These are phyloP conservation scores for Verticillium isaacii DNA, from an alignment of 2,329 filamentous ascomycete genomes.

Conservation along the genomic window DNA sequence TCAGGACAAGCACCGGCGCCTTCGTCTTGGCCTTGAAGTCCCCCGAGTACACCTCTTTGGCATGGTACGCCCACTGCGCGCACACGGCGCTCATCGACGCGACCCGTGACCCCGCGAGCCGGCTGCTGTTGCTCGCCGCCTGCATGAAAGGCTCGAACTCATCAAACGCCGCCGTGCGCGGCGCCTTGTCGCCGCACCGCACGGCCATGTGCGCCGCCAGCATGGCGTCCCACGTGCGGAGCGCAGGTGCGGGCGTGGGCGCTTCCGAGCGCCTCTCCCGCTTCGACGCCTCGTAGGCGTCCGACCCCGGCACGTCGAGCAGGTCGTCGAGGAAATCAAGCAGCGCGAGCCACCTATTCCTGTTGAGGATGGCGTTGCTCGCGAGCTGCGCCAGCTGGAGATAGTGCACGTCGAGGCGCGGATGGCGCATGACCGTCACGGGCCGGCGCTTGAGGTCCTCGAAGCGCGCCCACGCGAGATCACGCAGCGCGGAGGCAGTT, in stretches of 20 bases:
- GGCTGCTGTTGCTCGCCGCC: slow-evolving; percentile 18
- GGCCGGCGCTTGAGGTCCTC: slow-evolving; percentile 18
- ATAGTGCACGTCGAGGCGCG: neutral
- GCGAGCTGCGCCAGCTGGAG: neutral
- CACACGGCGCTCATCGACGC: slow-evolving; percentile 19
- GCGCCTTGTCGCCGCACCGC: slow-evolving; percentile 27
- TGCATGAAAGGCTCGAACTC: slow-evolving; percentile 19
- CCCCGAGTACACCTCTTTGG: slow-evolving; percentile 28
- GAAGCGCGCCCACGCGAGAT: slow-evolving; percentile 15
- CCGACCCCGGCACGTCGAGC: neutral
- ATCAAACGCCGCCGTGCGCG: slow-evolving; percentile 18
- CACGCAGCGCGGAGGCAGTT: slow-evolving; percentile 17
- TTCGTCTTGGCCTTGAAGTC: slow-evolving; percentile 25
- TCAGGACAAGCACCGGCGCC: slow-evolving; percentile 30
- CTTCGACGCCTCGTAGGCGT: neutral
- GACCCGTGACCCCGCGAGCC: slow-evolving; percentile 18
- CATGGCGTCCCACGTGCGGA: neutral
- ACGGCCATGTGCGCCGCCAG: slow-evolving; percentile 18
- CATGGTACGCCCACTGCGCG: slow-evolving; percentile 30
- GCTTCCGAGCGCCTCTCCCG: neutral
- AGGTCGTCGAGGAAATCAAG: neutral
- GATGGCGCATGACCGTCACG: slow-evolving; percentile 14
- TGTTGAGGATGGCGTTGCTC: neutral
- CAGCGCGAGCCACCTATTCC: neutral
- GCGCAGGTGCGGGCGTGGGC: neutral